Evolutionary conservation across 2,329 filamentous ascomycete genomes (phyloP), one percentile per base, ranked within the genome.

Genomic region (Nigrospora sphaerica): DNA sequence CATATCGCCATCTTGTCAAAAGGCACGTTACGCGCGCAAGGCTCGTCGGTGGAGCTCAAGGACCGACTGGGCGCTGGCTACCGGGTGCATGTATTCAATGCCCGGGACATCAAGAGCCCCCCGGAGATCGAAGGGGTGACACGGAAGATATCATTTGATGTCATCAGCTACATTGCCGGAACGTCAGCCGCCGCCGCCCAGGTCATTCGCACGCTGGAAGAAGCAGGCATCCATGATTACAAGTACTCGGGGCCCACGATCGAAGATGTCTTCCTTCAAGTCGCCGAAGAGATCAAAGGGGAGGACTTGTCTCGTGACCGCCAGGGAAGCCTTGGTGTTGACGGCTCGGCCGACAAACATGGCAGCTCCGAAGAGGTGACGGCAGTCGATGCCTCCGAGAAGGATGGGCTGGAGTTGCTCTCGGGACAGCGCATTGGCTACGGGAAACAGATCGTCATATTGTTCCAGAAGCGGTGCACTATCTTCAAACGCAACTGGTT

Each of bases 1-100:
- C 85, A 91, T 50, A 95, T 96, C 53, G 87, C 85, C 2, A 88
- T 96, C 45, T 70, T 96, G 12, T 95, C 88, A 4, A 91, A 89
- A 60, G 91, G 91, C 17, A 82, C 81, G 2, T 73, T 95, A 2
- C 87, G 88, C 46, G 89, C 88, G 0, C 75, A 88, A 55, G 91
- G 91, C 3, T 90, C 89, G 3, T 90, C 88, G 3, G 89, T 91
- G 5, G 86, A 88, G 57, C 75, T 96, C 41, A 96, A 96, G 63
- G 81, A 92, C 56, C 75, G 77, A 44, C 73, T 91, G 10, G 91
- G 91, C 36, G 86, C 87, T 2, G 91, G 90, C 1, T 96, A 96
- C 63, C 79, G 87, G 43, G 84, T 96, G 39, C 82, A 88, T 55
- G 77, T 91, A 34, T 80, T 82, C 54, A 81, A 83, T 50, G 73